Conservation (phyloP, 1,139 yeast species). For the Sugiyamaella novakii region DNA sequence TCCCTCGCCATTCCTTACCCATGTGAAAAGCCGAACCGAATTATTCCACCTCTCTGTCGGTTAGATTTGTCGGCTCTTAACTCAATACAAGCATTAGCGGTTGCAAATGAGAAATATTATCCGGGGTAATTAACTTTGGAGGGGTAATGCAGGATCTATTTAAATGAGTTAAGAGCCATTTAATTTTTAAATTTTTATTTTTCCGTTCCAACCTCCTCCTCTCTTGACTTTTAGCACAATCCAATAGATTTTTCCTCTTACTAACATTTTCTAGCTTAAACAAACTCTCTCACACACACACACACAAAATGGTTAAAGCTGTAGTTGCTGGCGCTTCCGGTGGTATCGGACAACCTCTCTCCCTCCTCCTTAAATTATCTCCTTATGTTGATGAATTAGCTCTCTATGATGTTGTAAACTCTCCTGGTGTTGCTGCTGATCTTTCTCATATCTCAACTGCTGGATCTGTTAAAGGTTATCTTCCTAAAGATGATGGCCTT, state of each 20-base stretch:
- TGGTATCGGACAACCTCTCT: conserved; percentile 98
- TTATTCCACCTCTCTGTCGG: no score
- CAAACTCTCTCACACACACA: background rate
- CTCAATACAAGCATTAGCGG: no score
- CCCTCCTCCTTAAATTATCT: conserved; percentile 85
- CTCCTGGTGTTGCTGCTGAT: conserved; percentile 97
- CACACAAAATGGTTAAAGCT: conserved; percentile 48
- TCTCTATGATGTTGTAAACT: conserved; percentile 88
- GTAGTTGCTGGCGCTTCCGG: conserved; percentile 96
- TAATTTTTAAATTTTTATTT: background rate
- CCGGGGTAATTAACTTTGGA: background rate
- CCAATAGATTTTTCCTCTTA: background rate
- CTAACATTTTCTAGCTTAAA: conserved; percentile 9
- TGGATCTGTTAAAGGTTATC: conserved; percentile 75
- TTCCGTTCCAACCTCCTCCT: background rate
- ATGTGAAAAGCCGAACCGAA: no score
- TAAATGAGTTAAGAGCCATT: background rate
- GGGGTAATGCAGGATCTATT: no score
- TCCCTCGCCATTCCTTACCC: no score
- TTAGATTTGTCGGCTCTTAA: no score
- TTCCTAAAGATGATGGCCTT: conserved; percentile 86
- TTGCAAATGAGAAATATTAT: no score
- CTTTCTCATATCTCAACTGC: conserved; percentile 90
- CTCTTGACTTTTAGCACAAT: background rate
- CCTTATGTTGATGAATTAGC: conserved; percentile 81